phyloP scores from a whole-genome alignment of 768 basidiomycete genomes.

The Scleroderma bovista region DNA sequence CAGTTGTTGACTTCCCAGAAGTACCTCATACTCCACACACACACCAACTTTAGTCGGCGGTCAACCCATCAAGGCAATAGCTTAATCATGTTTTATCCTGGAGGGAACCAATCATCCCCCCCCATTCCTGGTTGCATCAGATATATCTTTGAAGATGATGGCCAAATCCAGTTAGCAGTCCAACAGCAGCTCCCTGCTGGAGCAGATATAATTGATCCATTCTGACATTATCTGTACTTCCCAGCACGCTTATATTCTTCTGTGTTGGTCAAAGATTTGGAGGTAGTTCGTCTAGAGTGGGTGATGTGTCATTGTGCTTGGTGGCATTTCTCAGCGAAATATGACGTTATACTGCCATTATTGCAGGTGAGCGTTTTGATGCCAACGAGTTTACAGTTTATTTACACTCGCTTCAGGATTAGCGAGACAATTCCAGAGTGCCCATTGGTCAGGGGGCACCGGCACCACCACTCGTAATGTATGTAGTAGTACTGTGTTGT shows the following conservation, averaged over 20 bases:
- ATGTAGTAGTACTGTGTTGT: no score
- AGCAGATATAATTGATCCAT: background rate
- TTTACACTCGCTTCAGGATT: no score
- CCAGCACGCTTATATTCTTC: background rate
- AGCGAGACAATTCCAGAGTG: no score
- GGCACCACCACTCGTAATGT: no score
- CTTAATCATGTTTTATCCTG: conserved; percentile 9
- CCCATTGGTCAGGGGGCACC: no score
- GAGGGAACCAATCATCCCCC: background rate
- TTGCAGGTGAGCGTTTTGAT: background rate
- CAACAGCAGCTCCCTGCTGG: background rate
- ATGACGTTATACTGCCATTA: conserved; percentile 2
- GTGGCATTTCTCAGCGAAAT: conserved; percentile 3
- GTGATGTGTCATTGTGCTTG: conserved; percentile 2
- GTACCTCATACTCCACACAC: background rate
- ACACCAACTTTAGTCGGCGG: conserved; percentile 2
- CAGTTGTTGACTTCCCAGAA: background rate
- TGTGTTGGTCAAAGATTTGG: background rate
- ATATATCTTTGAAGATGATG: conserved; percentile 5
- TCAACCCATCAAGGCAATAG: conserved; percentile 11
- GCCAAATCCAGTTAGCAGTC: background rate
- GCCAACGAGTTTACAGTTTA: no score
- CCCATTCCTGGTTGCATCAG: conserved; percentile 12
- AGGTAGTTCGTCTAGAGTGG: conserved; percentile 6
- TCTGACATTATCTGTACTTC: background rate